Evolutionary conservation across 352 stramenopile genomes (phyloP).

Genomic region (Pythium insidiosum): DNA sequence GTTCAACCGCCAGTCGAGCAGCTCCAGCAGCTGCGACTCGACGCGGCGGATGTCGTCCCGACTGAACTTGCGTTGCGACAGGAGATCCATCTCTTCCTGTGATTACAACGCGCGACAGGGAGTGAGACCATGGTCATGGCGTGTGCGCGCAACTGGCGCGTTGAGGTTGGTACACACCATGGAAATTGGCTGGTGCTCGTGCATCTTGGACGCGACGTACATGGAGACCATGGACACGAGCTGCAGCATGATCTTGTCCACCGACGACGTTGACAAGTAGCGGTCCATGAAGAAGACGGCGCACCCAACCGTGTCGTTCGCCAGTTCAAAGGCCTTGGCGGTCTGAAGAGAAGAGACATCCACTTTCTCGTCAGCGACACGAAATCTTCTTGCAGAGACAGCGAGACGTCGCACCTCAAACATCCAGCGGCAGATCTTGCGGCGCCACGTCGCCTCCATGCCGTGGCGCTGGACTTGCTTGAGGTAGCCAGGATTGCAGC

Average conservation of each 20-base stretch:
- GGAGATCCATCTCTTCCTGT: constrained; percentile 38
- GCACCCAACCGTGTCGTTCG: constrained; percentile 32
- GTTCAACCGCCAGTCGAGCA: constrained; percentile 27
- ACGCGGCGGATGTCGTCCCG: constrained; percentile 26
- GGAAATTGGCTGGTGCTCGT: constrained; percentile 38
- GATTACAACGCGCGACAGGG: too few species aligned
- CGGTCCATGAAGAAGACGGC: constrained; percentile 40
- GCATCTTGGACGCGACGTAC: constrained; percentile 48
- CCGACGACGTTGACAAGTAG: constrained; percentile 28
- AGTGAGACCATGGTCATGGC: too few species aligned
- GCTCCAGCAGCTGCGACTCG: constrained; percentile 23
- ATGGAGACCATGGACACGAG: constrained; percentile 41
- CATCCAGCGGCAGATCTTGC: constrained; percentile 44
- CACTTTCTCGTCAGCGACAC: neutral
- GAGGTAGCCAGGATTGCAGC: constrained; percentile 24
- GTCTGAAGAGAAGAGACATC: constrained; percentile 16
- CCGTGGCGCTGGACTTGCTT: constrained; percentile 23
- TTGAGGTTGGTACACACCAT: too few species aligned
- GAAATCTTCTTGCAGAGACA: neutral
- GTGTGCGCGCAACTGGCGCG: too few species aligned
- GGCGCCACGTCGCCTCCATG: constrained; percentile 32
- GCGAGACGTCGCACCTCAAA: constrained; percentile 20
- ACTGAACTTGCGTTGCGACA: constrained; percentile 37
- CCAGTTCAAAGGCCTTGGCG: constrained; percentile 36
- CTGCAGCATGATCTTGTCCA: constrained; percentile 46